Evolutionary conservation across 106 monocot genomes (phyloP).

Genomic region (Apostasia shenzhenica): DNA sequence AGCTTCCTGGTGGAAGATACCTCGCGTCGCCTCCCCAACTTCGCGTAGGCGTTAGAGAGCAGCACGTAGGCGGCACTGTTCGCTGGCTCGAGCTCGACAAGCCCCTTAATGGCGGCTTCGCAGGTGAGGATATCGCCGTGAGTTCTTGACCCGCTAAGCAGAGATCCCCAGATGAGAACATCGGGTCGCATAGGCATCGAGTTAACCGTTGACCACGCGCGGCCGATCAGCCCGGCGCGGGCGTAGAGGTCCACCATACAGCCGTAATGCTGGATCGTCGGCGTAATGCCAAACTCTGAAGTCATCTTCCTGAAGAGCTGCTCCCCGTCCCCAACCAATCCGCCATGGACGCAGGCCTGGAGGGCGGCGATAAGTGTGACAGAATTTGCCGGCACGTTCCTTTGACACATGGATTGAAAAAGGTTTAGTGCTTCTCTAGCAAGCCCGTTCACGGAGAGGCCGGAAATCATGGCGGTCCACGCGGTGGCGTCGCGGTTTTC

Average conservation of each 20-base stretch:
- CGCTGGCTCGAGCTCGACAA: constrained; percentile 19
- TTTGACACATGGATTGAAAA: constrained; percentile 40
- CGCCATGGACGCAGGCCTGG: constrained; percentile 58
- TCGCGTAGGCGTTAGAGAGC: constrained; percentile 42
- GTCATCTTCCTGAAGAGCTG: constrained; percentile 35
- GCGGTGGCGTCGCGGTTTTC: constrained; percentile 34
- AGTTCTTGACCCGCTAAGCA: constrained; percentile 28
- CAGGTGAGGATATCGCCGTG: constrained; percentile 20
- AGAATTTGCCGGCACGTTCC: background rate
- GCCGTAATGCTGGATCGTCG: constrained; percentile 52
- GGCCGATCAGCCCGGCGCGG: constrained; percentile 9
- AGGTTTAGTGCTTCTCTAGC: constrained; percentile 35
- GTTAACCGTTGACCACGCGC: constrained; percentile 9
- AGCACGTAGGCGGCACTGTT: constrained; percentile 33
- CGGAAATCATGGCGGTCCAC: constrained; percentile 57
- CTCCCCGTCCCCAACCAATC: constrained; percentile 35
- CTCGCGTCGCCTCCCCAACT: constrained; percentile 35
- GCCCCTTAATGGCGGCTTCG: constrained; percentile 9
- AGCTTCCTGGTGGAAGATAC: constrained; percentile 24
- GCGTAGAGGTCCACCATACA: constrained; percentile 62
- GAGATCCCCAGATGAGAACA: constrained; percentile 27
- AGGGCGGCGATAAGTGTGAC: constrained; percentile 24
- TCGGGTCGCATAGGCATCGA: constrained; percentile 32
- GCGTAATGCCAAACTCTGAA: constrained; percentile 18
- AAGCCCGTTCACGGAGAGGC: constrained; percentile 46